These are phyloP conservation scores for Boletus sp. DNA, from an alignment of 768 basidiomycete species.

Conservation along the genomic window DNA sequence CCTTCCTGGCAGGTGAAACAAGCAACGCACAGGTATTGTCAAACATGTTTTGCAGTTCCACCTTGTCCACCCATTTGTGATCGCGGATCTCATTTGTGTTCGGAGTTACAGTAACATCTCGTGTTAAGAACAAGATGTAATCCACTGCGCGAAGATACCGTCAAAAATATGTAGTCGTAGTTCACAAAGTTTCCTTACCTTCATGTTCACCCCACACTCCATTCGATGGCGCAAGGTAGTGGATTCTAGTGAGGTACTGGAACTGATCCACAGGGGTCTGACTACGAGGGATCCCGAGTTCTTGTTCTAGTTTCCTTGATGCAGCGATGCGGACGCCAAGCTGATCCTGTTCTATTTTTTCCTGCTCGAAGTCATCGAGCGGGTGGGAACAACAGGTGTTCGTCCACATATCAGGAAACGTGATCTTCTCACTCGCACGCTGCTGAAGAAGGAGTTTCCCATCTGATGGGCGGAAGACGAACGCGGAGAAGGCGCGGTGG, in stretches of 20 bases:
- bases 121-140: constrained; percentile 94
- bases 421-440: constrained; percentile 97
- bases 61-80: constrained; percentile 87
- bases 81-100: constrained; percentile 93
- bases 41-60: constrained; percentile 91
- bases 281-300: constrained; percentile 82
- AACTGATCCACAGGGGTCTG: constrained; percentile 84
- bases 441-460: constrained; percentile 93
- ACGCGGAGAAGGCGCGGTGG: constrained; percentile 97
- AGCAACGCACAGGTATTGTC: constrained; percentile 59
- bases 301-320: constrained; percentile 92
- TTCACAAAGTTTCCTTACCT: constrained; percentile 48
- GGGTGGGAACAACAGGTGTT: constrained; percentile 99
- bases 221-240: constrained; percentile 92
- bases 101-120: constrained; percentile 76
- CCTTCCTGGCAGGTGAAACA: constrained; percentile 1
- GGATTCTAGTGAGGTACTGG: constrained; percentile 93
- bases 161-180: constrained; percentile 2
- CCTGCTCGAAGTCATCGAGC: constrained; percentile 84
- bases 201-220: constrained; percentile 99
- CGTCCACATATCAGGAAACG: constrained; percentile 99
- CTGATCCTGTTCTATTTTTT: constrained; percentile 75
- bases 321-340: constrained; percentile 88
- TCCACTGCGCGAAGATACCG: constrained; percentile 63
- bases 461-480: constrained; percentile 92